Conservation (phyloP, 345 rosid genomes). For the Gossypium stocksii region DNA sequence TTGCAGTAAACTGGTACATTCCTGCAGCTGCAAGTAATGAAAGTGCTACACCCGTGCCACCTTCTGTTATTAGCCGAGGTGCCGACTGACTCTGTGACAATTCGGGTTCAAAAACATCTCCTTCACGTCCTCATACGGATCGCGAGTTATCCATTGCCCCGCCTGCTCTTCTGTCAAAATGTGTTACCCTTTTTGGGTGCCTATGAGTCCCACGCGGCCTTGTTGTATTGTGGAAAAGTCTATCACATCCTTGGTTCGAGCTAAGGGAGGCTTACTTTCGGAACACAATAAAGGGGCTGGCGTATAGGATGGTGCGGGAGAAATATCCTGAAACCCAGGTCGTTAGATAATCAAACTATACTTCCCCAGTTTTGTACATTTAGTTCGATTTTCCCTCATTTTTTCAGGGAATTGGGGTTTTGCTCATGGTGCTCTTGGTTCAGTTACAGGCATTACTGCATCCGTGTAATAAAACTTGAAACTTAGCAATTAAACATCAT, state of each 20-base stretch:
- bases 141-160: neutral
- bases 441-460: constrained; percentile 52
- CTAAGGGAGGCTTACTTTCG: too few species aligned
- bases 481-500: neutral
- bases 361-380: neutral
- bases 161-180: too few species aligned
- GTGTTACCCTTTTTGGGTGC: too few species aligned
- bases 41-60: constrained; percentile 68
- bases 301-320: neutral
- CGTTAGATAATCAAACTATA: neutral
- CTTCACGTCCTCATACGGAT: neutral
- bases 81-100: constrained; percentile 27
- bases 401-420: constrained; percentile 58
- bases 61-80: constrained; percentile 64
- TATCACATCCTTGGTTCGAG: neutral
- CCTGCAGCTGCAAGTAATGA: constrained; percentile 64
- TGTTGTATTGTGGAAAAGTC: neutral
- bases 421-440: constrained; percentile 54
- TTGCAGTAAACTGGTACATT: constrained; percentile 62
- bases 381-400: neutral
- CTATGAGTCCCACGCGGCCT: neutral
- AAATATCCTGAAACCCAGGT: neutral
- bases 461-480: constrained; percentile 45
- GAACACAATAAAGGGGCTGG: too few species aligned
- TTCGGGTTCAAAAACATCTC: neutral